phyloP scores from a whole-genome alignment of 2,329 filamentous ascomycete genomes.

The Ceratocystis alfenasii region DNA sequence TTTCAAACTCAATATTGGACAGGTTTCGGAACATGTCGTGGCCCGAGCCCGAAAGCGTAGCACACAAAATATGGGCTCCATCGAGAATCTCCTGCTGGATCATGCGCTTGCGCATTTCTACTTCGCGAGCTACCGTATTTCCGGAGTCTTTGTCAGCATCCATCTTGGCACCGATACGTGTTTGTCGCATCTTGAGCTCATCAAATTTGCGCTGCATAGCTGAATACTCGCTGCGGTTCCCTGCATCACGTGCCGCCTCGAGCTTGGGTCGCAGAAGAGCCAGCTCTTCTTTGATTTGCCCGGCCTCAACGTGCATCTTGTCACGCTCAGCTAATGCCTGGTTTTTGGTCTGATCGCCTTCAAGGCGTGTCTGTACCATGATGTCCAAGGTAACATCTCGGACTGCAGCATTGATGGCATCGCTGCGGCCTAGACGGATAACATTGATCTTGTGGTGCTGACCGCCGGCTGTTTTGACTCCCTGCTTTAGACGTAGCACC shows the following conservation, averaged over 20 bases:
- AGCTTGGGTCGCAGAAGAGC: conserved; percentile 58
- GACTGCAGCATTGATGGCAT: conserved; percentile 82
- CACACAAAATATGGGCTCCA: conserved; percentile 82
- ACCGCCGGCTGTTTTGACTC: conserved; percentile 67
- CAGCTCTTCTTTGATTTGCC: conserved; percentile 57
- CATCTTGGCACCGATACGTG: conserved; percentile 62
- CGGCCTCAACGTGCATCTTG: conserved; percentile 50
- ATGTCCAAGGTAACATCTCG: conserved; percentile 89
- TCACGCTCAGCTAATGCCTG: conserved; percentile 46
- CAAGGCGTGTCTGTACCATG: conserved; percentile 64
- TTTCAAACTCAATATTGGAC: conserved; percentile 92
- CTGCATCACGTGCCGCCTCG: conserved; percentile 50
- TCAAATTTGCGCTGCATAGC: conserved; percentile 66
- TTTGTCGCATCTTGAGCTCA: conserved; percentile 62
- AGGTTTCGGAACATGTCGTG: conserved; percentile 95
- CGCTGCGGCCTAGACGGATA: conserved; percentile 76
- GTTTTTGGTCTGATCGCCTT: conserved; percentile 46
- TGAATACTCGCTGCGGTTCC: conserved; percentile 37
- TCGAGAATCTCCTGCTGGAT: conserved; percentile 87
- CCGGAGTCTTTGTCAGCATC: conserved; percentile 79
- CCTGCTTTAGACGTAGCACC: conserved; percentile 80
- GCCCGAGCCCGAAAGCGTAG: conserved; percentile 86
- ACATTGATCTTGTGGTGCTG: conserved; percentile 67
- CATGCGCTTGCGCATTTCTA: conserved; percentile 70
- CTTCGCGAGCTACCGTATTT: conserved; percentile 67